Evolutionary conservation across 2,329 filamentous ascomycete genomes (phyloP).

Genomic region (Epichloe elymi): DNA sequence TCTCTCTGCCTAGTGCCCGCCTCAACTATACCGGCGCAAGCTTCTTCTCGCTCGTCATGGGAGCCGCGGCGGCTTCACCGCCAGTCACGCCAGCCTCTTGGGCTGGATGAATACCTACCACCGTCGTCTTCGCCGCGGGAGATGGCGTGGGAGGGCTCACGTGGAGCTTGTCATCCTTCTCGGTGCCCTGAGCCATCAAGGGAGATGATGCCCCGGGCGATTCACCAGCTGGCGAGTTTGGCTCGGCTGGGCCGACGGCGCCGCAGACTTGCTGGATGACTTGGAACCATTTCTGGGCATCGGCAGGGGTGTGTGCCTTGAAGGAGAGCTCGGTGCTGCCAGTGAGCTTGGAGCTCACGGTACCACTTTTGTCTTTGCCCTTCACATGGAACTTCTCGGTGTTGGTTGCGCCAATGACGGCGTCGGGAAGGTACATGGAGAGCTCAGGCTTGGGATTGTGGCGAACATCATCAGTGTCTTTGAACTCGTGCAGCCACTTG

Average conservation of each 20-base stretch:
- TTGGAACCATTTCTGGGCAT: slow-evolving; percentile 77
- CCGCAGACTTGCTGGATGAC: slow-evolving; percentile 52
- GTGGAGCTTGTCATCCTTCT: slow-evolving; percentile 8
- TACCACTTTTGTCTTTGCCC: slow-evolving; percentile 80
- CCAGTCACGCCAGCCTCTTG: slow-evolving; percentile 36
- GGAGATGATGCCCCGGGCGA: slow-evolving; percentile 4
- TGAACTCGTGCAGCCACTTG: slow-evolving; percentile 91
- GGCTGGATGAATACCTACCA: slow-evolving; percentile 19
- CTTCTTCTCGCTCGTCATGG: slow-evolving; percentile 2
- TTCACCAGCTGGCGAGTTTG: slow-evolving; percentile 11
- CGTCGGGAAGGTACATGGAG: slow-evolving; percentile 86
- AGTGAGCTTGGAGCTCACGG: slow-evolving; percentile 66
- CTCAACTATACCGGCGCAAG: not conserved
- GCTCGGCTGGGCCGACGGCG: slow-evolving; percentile 26
- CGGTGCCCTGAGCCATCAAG: not conserved
- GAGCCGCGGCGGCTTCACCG: slow-evolving; percentile 9
- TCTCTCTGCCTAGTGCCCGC: not conserved
- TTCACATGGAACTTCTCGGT: slow-evolving; percentile 88
- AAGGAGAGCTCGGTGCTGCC: slow-evolving; percentile 71
- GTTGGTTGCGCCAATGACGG: slow-evolving; percentile 55
- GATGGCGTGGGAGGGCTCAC: slow-evolving; percentile 8
- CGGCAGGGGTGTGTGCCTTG: slow-evolving; percentile 70
- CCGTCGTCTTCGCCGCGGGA: slow-evolving; percentile 13
- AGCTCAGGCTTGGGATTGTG: slow-evolving; percentile 72
- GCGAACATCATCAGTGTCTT: slow-evolving; percentile 64